Conservation (phyloP, 352 stramenopile species). For the Phytophthora multivora region DNA sequence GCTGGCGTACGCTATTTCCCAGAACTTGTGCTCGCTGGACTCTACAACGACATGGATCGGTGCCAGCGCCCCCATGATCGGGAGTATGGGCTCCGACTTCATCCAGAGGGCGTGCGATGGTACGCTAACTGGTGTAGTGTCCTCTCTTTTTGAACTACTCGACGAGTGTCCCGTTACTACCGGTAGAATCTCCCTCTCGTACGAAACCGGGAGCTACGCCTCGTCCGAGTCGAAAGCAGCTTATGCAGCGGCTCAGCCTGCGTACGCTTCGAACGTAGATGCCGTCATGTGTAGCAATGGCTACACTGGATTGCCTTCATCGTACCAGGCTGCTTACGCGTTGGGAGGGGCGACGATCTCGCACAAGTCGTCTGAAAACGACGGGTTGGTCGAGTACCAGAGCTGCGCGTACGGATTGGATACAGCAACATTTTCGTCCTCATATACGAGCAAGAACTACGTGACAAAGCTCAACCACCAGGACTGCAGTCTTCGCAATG, state of each 20-base stretch:
- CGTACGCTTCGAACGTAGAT: slow-evolving; percentile 16
- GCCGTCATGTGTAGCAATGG: slow-evolving; percentile 35
- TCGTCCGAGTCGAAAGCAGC: slow-evolving; percentile 4
- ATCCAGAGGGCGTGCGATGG: slow-evolving; percentile 38
- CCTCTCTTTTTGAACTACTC: slow-evolving; percentile 26
- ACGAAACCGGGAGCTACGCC: slow-evolving; percentile 32
- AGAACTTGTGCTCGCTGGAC: slow-evolving; percentile 31
- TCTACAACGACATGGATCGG: slow-evolving; percentile 29
- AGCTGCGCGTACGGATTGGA: slow-evolving; percentile 42
- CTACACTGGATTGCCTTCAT: slow-evolving; percentile 22
- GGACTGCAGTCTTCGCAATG: slow-evolving; percentile 49
- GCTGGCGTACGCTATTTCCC: slow-evolving; percentile 40
- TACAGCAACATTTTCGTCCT: slow-evolving; percentile 26
- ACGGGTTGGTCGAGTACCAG: slow-evolving; percentile 27
- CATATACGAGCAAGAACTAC: slow-evolving; percentile 47
- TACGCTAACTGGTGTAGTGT: slow-evolving; percentile 22
- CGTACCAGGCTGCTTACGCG: slow-evolving; percentile 12
- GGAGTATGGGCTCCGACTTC: slow-evolving; percentile 45
- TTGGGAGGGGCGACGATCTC: slow-evolving; percentile 15
- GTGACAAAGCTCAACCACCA: slow-evolving; percentile 53
- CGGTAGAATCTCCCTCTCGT: slow-evolving; percentile 26
- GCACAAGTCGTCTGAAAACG: slow-evolving; percentile 32
- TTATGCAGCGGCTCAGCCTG: slow-evolving; percentile 21
- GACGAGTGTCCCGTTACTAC: slow-evolving; percentile 36
- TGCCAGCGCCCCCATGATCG: slow-evolving; percentile 34